These are phyloP conservation scores for Claviceps sp. DNA, from an alignment of 2,329 filamentous ascomycete genomes.

Conservation along the genomic window DNA sequence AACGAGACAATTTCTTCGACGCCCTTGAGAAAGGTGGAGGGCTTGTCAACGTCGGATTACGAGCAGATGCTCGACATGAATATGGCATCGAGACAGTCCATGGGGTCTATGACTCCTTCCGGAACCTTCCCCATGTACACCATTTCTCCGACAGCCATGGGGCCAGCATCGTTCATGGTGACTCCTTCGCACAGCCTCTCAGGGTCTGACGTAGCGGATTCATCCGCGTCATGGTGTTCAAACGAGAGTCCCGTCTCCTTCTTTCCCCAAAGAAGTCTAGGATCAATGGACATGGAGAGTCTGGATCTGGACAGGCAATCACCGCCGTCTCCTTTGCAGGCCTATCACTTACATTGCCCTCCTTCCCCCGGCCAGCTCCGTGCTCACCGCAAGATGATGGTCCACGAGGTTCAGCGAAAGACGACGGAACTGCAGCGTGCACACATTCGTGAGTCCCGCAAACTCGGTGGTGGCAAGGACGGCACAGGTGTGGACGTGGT, in stretches of 20 bases:
- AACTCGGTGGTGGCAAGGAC: conserved; percentile 16
- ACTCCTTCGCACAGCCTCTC: conserved; percentile 26
- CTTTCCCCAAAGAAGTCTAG: conserved; percentile 21
- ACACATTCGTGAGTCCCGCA: conserved; percentile 22
- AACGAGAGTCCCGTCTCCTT: conserved; percentile 28
- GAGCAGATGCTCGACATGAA: conserved; percentile 26
- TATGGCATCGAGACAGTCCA: conserved; percentile 19
- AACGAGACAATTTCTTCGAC: conserved; percentile 20
- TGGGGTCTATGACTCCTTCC: conserved; percentile 25
- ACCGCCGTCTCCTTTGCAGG: conserved; percentile 20
- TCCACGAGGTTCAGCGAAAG: conserved; percentile 30
- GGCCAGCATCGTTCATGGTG: conserved; percentile 24
- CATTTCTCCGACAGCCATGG: conserved; percentile 21
- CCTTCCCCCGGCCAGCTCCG: conserved; percentile 21
- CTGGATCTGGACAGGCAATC: conserved; percentile 24
- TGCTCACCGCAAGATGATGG: conserved; percentile 25
- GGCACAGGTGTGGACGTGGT: conserved; percentile 21
- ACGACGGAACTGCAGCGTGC: conserved; percentile 29
- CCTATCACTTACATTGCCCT: conserved; percentile 19
- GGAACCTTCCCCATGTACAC: conserved; percentile 22
- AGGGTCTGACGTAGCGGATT: conserved; percentile 24
- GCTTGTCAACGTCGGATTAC: conserved; percentile 22
- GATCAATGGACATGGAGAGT: conserved; percentile 18
- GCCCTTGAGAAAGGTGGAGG: conserved; percentile 23
- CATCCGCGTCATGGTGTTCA: conserved; percentile 24